Conservation (phyloP, 192 early-diverging fungal genomes). For the Entomortierella parvispora region DNA sequence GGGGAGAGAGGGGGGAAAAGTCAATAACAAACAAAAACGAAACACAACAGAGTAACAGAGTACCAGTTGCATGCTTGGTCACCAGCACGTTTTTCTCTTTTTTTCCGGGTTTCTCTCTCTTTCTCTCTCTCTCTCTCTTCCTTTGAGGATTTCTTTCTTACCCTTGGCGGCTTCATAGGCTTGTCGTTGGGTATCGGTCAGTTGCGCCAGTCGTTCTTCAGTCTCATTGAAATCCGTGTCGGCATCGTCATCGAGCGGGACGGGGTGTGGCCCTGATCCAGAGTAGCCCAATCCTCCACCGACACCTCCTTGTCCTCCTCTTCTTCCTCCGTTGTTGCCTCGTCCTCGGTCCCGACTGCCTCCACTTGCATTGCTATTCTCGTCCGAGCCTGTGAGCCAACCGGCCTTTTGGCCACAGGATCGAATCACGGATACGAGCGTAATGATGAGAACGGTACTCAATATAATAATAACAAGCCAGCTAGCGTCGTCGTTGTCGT, state of each 20-base stretch:
- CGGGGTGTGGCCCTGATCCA: constrained; percentile 21
- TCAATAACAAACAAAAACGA: too few relatives aligned
- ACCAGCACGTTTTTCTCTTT: too few relatives aligned
- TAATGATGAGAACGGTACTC: constrained; percentile 32
- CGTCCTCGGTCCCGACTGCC: not conserved
- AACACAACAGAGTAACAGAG: too few relatives aligned
- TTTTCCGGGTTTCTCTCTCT: not conserved
- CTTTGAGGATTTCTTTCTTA: not conserved
- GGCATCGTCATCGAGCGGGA: constrained; percentile 24
- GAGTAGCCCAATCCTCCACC: constrained; percentile 16
- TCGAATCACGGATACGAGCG: constrained; percentile 35
- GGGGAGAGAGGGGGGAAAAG: not conserved
- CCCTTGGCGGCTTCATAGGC: constrained; percentile 35
- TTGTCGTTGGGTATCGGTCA: constrained; percentile 37
- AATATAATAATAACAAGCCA: constrained; percentile 33
- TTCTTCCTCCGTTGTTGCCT: constrained; percentile 1
- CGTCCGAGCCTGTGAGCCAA: constrained; percentile 25
- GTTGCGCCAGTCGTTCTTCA: constrained; percentile 21
- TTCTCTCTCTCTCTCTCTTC: not conserved
- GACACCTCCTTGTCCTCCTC: not conserved
- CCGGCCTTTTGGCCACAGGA: constrained; percentile 50
- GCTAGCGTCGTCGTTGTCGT: constrained; percentile 30
- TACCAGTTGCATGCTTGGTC: too few relatives aligned
- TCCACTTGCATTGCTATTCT: constrained; percentile 1
- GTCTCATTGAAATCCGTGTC: constrained; percentile 30